Evolutionary conservation across 2,329 filamentous ascomycete species (phyloP).

Genomic region (Penicillium polonicum): DNA sequence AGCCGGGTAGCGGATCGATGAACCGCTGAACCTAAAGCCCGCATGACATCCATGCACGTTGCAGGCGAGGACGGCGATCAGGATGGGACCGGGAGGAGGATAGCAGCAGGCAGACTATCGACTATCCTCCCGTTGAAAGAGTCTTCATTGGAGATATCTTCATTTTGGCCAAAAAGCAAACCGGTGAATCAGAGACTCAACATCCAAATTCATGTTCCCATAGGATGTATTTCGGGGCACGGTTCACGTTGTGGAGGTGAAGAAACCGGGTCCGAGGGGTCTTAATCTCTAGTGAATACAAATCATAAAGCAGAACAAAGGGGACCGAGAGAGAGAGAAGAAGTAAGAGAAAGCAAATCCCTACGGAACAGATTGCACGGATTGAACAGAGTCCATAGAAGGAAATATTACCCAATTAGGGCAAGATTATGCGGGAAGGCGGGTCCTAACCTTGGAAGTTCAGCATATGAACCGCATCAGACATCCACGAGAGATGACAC

Average conservation of each 20-base stretch:
- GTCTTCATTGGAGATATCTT: not conserved
- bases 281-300: not conserved
- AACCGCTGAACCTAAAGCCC: constrained; percentile 37
- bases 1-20: constrained; percentile 34
- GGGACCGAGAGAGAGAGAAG: not conserved
- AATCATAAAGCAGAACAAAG: not conserved
- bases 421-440: constrained; percentile 16
- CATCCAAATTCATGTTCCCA: not conserved
- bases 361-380: constrained; percentile 12
- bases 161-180: constrained; percentile 1
- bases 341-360: constrained; percentile 9
- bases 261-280: constrained; percentile 5
- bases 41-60: constrained; percentile 31
- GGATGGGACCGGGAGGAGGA: constrained; percentile 20
- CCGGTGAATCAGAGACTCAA: not conserved
- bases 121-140: not conserved
- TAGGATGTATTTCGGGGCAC: not conserved
- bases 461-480: constrained; percentile 20
- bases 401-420: constrained; percentile 15
- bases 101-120: constrained; percentile 16
- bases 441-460: constrained; percentile 14
- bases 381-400: not conserved
- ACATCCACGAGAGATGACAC: constrained; percentile 19
- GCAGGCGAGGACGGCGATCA: constrained; percentile 21
- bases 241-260: constrained; percentile 3